Conservation (phyloP, 2,329 filamentous ascomycete species). For the Seiridium cupressi region DNA sequence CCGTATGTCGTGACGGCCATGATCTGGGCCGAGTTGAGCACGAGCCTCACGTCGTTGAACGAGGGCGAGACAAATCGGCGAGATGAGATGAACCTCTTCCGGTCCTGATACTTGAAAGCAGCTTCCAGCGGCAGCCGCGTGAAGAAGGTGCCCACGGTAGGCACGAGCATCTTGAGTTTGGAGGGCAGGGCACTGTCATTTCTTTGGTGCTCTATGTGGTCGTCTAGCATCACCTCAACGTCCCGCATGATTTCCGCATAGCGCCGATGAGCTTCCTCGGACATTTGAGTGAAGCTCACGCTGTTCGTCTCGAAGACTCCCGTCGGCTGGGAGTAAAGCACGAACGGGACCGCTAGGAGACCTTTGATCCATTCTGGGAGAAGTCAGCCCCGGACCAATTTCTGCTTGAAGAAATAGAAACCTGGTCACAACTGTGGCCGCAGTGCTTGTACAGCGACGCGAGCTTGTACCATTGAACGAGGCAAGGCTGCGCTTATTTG, state of each 20-base stretch:
- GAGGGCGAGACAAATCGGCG: slow-evolving; percentile 91
- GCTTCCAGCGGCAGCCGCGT: slow-evolving; percentile 82
- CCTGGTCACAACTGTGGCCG: no score
- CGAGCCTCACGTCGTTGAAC: slow-evolving; percentile 93
- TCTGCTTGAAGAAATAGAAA: background rate
- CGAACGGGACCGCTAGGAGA: slow-evolving; percentile 90
- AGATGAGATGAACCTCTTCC: slow-evolving; percentile 80
- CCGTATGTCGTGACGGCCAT: slow-evolving; percentile 81
- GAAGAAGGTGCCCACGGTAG: slow-evolving; percentile 90
- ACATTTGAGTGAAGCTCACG: slow-evolving; percentile 67
- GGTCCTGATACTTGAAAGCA: slow-evolving; percentile 89
- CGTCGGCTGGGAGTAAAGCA: slow-evolving; percentile 92
- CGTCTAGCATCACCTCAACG: slow-evolving; percentile 86
- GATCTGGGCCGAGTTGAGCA: slow-evolving; percentile 91
- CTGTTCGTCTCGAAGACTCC: slow-evolving; percentile 74
- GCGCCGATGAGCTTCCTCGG: slow-evolving; percentile 76
- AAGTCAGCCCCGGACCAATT: slow-evolving; percentile 6
- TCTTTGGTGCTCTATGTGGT: slow-evolving; percentile 73
- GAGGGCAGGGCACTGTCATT: slow-evolving; percentile 68
- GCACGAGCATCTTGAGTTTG: slow-evolving; percentile 89
- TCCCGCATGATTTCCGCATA: slow-evolving; percentile 96
- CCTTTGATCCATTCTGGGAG: slow-evolving; percentile 89
- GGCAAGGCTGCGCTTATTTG: no score
- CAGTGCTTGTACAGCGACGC: no score
- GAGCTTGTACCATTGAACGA: no score